Conservation (phyloP, 192 early-diverging fungal species). For the Backusella circina region DNA sequence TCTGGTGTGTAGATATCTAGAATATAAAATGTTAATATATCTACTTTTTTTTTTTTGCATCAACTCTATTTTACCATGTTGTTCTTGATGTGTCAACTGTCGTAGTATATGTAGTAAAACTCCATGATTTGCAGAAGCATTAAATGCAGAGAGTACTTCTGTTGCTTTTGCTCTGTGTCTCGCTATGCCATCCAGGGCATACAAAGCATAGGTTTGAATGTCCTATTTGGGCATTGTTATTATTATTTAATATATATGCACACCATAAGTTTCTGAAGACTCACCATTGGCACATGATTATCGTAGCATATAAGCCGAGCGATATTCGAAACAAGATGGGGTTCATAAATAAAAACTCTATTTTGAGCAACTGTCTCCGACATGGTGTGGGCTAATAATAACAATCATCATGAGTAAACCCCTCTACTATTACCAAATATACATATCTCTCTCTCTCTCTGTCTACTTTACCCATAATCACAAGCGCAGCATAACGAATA, state of each 20-base stretch:
- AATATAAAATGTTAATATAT: background rate
- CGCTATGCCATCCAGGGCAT: slow-evolving; percentile 80
- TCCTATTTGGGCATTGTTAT: slow-evolving; percentile 36
- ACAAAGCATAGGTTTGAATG: slow-evolving; percentile 79
- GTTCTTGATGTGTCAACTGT: slow-evolving; percentile 48
- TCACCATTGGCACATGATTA: slow-evolving; percentile 58
- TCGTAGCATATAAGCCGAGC: slow-evolving; percentile 73
- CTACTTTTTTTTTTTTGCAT: background rate
- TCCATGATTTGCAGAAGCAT: slow-evolving; percentile 92
- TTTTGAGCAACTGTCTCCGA: slow-evolving; percentile 62
- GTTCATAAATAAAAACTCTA: slow-evolving; percentile 84
- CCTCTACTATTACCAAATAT: no score
- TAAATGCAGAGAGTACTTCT: slow-evolving; percentile 83
- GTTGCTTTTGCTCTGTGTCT: slow-evolving; percentile 69
- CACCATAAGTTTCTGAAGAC: background rate
- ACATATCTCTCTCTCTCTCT: background rate
- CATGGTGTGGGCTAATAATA: slow-evolving; percentile 49
- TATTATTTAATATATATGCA: background rate
- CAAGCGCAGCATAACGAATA: slow-evolving; percentile 73
- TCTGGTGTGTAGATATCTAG: slow-evolving; percentile 51
- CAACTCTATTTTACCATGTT: background rate
- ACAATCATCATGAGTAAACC: background rate
- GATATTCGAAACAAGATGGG: slow-evolving; percentile 76
- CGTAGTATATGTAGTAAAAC: slow-evolving; percentile 79
- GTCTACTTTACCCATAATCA: slow-evolving; percentile 61